Conservation (phyloP, 1,284 basidiomycete species). For the Leccinum pachyderme region DNA sequence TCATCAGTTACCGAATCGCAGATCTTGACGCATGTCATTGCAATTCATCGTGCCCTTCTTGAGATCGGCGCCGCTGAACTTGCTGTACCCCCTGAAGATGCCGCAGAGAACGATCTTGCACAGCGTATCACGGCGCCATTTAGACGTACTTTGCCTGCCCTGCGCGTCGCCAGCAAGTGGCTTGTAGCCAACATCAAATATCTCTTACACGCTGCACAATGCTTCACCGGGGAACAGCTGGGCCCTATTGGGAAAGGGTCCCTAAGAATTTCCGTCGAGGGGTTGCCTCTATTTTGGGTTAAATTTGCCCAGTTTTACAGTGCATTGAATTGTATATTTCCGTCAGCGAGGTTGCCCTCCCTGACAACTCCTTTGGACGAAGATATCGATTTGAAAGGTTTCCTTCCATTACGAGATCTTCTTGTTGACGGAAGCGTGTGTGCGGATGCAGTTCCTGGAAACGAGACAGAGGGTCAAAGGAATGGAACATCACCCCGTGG, state of each 20-base stretch:
- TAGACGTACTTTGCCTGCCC: constrained; percentile 80
- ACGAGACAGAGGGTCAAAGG: constrained; percentile 17
- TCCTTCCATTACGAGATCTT: constrained; percentile 73
- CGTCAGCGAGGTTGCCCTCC: constrained; percentile 60
- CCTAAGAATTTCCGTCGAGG: constrained; percentile 18
- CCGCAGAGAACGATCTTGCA: constrained; percentile 61
- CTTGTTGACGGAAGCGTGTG: constrained; percentile 31
- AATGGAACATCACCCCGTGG: constrained; percentile 15
- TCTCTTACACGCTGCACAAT: constrained; percentile 43
- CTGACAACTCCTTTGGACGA: constrained; percentile 79
- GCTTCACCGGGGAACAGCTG: constrained; percentile 15
- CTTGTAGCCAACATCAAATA: constrained; percentile 78
- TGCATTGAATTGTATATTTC: constrained; percentile 68
- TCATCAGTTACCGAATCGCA: constrained; percentile 55
- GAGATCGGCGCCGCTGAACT: constrained; percentile 63
- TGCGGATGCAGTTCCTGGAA: constrained; percentile 8
- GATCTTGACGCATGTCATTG: constrained; percentile 73
- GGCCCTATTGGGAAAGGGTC: constrained; percentile 17
- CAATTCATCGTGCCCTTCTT: constrained; percentile 66
- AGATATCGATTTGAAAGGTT: constrained; percentile 88
- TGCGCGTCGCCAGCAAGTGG: constrained; percentile 92
- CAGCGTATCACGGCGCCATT: constrained; percentile 84
- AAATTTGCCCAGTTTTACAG: constrained; percentile 70
- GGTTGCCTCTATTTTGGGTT: constrained; percentile 66
- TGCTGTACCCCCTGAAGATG: constrained; percentile 48